A percentile compares a stretch with the other conserved stretches of the same genome.
These are phyloP conservation scores for Paecilomyces niveus DNA, from an alignment of 2,329 filamentous ascomycete species.

Conservation along the genomic window DNA sequence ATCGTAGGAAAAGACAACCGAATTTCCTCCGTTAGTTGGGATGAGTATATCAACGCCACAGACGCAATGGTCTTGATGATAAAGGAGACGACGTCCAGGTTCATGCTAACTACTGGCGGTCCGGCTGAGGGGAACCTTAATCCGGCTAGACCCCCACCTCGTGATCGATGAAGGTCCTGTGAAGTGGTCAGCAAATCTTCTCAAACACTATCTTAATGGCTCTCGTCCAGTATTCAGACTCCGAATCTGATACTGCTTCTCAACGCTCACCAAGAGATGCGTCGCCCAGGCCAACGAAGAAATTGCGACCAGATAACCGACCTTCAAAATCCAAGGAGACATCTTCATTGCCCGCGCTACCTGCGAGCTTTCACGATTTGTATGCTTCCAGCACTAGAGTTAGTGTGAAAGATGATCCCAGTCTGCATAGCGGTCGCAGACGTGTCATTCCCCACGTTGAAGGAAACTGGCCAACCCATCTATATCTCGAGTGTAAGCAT, in stretches of 20 bases:
- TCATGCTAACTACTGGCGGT: too few relatives aligned
- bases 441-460: conserved; percentile 74
- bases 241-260: conserved; percentile 30
- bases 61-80: too few relatives aligned
- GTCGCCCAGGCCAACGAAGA: conserved; percentile 18
- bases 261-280: conserved; percentile 6
- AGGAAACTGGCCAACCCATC: conserved; percentile 87
- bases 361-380: conserved; percentile 74
- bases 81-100: too few relatives aligned
- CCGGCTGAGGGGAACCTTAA: too few relatives aligned
- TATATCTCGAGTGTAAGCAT: conserved; percentile 92
- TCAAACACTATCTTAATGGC: conserved; percentile 40
- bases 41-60: too few relatives aligned
- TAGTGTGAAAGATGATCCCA: conserved; percentile 73
- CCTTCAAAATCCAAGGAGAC: conserved; percentile 6
- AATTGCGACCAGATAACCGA: conserved; percentile 8
- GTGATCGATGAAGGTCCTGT: too few relatives aligned
- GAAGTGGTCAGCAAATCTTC: too few relatives aligned
- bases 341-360: conserved; percentile 61
- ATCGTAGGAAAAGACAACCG: too few relatives aligned
- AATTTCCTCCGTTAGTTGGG: too few relatives aligned
- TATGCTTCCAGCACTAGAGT: conserved; percentile 77
- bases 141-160: too few relatives aligned
- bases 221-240: conserved; percentile 58
- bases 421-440: conserved; percentile 76